Evolutionary conservation across 768 basidiomycete species (phyloP).

Genomic region (Suillus sp.): DNA sequence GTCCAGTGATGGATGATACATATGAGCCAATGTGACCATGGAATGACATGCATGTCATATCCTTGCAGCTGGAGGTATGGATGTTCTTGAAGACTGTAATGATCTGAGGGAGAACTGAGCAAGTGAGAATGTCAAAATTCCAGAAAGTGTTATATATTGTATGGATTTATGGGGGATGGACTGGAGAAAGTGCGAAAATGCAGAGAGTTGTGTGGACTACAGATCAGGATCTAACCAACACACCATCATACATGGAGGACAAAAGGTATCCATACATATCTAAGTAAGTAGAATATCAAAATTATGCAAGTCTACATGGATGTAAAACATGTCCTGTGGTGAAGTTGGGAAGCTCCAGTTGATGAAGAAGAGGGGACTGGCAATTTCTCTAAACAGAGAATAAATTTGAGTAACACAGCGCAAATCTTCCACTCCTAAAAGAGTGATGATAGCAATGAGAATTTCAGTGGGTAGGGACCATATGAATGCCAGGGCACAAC

Average conservation of each 20-base stretch:
- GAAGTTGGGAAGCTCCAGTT: not conserved
- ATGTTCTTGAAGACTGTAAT: not conserved
- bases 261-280: not conserved
- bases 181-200: not conserved
- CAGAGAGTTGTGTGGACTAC: not conserved
- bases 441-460: not conserved
- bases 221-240: not conserved
- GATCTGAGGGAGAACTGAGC: not conserved
- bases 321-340: not conserved
- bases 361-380: not conserved
- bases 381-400: not conserved
- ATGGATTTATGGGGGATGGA: not conserved
- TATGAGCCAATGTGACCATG: accelerated
- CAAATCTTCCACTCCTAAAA: not conserved
- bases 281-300: not conserved
- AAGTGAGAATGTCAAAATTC: not conserved
- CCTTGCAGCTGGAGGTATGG: not conserved
- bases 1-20: not conserved
- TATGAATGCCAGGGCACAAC: not conserved
- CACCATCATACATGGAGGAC: not conserved
- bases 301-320: not conserved
- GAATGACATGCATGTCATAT: not conserved
- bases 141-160: not conserved
- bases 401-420: not conserved
- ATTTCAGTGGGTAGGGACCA: not conserved